Base-by-base conservation (phyloP, 805 yeast genomes). In the Schizosaccharomyces pombe region DNA sequence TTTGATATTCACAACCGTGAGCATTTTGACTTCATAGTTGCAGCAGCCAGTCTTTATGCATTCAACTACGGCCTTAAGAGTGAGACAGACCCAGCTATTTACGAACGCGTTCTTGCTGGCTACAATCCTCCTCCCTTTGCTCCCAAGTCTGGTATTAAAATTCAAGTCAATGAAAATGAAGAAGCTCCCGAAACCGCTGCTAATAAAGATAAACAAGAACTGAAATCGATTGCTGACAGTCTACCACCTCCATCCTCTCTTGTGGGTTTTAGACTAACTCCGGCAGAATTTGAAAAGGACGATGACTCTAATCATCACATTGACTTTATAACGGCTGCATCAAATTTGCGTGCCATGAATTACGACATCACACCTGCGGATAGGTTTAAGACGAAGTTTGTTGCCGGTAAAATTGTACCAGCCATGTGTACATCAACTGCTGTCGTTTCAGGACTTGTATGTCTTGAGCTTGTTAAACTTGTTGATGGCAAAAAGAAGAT, bases 351-450 rank as follows among this genome's bases (percentile, higher is more conserved):
- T 67, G 99, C 99, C 30, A 72, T 78, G 68, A 89, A 86, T 69
- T 59, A 59, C 53, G 29, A 54, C 8, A 59, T 59, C 28, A 60
- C 57, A 63, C 71, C 85, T 11, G 96, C 89, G 37, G 96, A 89
- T 64, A 77, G 79, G 58, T 79, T 80, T 54, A 85, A 82, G 71
- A 91, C 98, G 39, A 91, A 91, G 71, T 85, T 89, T 63, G 89
- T 91, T 66, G 99, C 99, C 5, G 99, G 99, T 52, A 80, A 93
- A 68, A 91, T 91, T 60, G 91, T 91, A 60, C 99, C 99, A 14
- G 98, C 98, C 22, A 91, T 91, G 71, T 98, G 98, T 37, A 91
- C 99, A 1, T 91, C 99, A 1, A 91, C 99, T n/a, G 94, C 96
- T 8, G 71, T 87, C 60, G 98, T 91, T 24, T 85, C 98, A 5